Conservation (phyloP, 1,284 basidiomycete genomes). For the Cutaneotrichosporon cavernicola region DNA sequence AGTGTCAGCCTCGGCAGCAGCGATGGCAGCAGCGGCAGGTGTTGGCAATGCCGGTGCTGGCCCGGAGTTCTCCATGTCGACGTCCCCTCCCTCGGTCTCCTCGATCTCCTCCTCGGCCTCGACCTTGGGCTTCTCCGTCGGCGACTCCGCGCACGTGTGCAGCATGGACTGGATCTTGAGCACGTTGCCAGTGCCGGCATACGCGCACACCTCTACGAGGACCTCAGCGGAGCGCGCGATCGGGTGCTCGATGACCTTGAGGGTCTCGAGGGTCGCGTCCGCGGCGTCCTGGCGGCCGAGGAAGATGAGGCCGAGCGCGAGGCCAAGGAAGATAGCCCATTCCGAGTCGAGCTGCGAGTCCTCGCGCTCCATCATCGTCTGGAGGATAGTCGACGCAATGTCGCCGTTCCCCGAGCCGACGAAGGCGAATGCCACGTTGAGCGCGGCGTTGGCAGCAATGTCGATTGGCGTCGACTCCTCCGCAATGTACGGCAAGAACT, state of each 20-base stretch:
- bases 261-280: conserved; percentile 91
- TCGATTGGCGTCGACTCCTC: conserved; percentile 86
- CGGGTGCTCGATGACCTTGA: conserved; percentile 93
- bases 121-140: conserved; percentile 32
- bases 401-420: conserved; percentile 95
- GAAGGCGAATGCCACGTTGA: conserved; percentile 92
- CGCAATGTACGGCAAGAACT: conserved; percentile 74
- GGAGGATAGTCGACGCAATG: conserved; percentile 82
- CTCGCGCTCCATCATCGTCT: conserved; percentile 80
- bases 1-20: conserved; percentile 17
- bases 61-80: conserved; percentile 28
- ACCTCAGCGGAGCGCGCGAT: conserved; percentile 88
- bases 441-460: conserved; percentile 77
- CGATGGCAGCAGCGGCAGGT: conserved; percentile 18
- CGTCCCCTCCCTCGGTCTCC: conserved; percentile 29
- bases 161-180: conserved; percentile 91
- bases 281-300: conserved; percentile 90
- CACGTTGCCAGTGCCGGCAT: conserved; percentile 94
- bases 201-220: conserved; percentile 90
- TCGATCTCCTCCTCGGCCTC: conserved; percentile 31
- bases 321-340: conserved; percentile 87
- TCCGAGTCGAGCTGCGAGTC: conserved; percentile 79
- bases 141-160: conserved; percentile 80
- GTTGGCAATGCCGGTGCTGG: conserved; percentile 15
- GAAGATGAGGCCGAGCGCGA: conserved; percentile 88